Evolutionary conservation across 2,329 filamentous ascomycete genomes (phyloP).

Genomic region (Aspergillus brasiliensis): DNA sequence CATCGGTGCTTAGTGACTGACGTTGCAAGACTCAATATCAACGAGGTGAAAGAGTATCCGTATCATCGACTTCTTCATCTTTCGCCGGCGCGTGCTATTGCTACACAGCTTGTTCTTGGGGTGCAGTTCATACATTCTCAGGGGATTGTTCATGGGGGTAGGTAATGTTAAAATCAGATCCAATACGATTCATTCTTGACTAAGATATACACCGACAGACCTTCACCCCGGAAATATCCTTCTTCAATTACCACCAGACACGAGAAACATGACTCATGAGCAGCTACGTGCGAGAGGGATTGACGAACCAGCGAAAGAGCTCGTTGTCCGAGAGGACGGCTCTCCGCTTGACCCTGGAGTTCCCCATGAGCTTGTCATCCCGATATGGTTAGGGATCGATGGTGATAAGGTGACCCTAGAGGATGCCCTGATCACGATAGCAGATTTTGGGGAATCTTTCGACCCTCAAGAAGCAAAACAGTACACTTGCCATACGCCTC

Average conservation of each 20-base stretch:
- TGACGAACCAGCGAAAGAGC: slow-evolving; percentile 19
- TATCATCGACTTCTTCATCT: slow-evolving; percentile 16
- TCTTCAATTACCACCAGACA: slow-evolving; percentile 17
- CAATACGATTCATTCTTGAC: not conserved
- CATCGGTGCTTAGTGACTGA: slow-evolving; percentile 25
- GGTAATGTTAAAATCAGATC: not conserved
- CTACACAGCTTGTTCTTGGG: slow-evolving; percentile 24
- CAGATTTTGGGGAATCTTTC: slow-evolving; percentile 29
- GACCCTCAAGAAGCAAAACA: slow-evolving; percentile 11
- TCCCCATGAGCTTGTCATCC: slow-evolving; percentile 20
- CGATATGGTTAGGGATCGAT: slow-evolving; percentile 22
- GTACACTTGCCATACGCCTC: slow-evolving; percentile 20
- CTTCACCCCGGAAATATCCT: slow-evolving; percentile 28
- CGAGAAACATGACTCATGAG: slow-evolving; percentile 18
- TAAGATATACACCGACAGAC: slow-evolving; percentile 6
- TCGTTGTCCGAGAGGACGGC: slow-evolving; percentile 21
- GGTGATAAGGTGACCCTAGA: slow-evolving; percentile 22
- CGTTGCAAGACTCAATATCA: slow-evolving; percentile 20
- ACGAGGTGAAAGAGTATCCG: slow-evolving; percentile 20
- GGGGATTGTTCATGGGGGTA: slow-evolving; percentile 29
- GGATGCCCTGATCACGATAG: slow-evolving; percentile 21
- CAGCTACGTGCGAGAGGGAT: slow-evolving; percentile 18
- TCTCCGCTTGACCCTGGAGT: slow-evolving; percentile 21
- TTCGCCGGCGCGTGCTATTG: slow-evolving; percentile 19
- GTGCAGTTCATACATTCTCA: slow-evolving; percentile 25